A percentile compares a stretch with the other conserved stretches of the same genome.
Evolutionary conservation across 495 filamentous ascomycete species (phyloP).

Genomic region (Aspergillus kassunensis): DNA sequence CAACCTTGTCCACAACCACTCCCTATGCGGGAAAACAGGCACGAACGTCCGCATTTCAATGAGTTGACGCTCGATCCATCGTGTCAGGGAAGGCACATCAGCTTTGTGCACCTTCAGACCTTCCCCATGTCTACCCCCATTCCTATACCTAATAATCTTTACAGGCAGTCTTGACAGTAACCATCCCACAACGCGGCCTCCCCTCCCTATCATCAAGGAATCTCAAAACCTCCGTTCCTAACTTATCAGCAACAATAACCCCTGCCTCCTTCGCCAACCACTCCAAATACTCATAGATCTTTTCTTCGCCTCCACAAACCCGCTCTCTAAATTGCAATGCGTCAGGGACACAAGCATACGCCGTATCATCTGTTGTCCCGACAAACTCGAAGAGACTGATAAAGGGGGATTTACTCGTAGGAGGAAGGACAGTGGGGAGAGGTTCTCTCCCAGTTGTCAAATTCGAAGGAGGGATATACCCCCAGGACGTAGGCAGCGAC

Average conservation of each 20-base stretch:
- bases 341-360: constrained; percentile 67
- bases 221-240: constrained; percentile 67
- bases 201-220: constrained; percentile 46
- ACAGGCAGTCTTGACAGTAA: constrained; percentile 76
- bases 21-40: constrained; percentile 55
- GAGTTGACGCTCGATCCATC: constrained; percentile 57
- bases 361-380: constrained; percentile 67
- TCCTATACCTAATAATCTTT: constrained; percentile 19
- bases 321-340: constrained; percentile 62
- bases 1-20: constrained; percentile 63
- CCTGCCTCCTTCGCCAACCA: constrained; percentile 58
- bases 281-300: constrained; percentile 56
- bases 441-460: constrained; percentile 8
- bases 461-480: constrained; percentile 41
- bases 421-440: constrained; percentile 28
- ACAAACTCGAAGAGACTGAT: constrained; percentile 72
- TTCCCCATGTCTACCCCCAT: constrained; percentile 3
- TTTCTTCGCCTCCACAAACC: constrained; percentile 70
- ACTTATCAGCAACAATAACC: constrained; percentile 47
- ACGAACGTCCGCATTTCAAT: constrained; percentile 66
- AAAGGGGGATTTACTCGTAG: constrained; percentile 51
- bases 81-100: constrained; percentile 32
- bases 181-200: constrained; percentile 52
- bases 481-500: constrained; percentile 67
- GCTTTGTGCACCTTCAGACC: constrained; percentile 25